Conservation (phyloP, 257 asterid genomes). For the Lycium ferocissimum region DNA sequence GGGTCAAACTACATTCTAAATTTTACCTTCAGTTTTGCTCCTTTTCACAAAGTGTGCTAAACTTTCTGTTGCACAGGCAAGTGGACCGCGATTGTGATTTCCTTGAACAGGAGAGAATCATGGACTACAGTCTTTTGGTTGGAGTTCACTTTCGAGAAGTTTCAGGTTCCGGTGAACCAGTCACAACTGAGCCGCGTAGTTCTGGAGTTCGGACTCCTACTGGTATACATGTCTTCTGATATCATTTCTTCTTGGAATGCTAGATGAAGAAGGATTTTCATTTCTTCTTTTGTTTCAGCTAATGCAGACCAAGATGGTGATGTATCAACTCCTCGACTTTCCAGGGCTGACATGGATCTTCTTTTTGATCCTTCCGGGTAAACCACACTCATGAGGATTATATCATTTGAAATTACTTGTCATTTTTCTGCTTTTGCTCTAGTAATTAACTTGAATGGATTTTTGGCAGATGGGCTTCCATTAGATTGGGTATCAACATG, state of each 20-base stretch:
- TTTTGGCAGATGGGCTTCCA: slow-evolving; percentile 51
- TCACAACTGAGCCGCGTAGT: slow-evolving; percentile 40
- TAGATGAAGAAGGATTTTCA: neutral
- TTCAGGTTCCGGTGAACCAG: slow-evolving; percentile 67
- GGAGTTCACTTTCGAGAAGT: slow-evolving; percentile 85
- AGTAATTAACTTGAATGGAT: neutral
- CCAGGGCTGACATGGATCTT: slow-evolving; percentile 46
- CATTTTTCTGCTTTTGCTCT: neutral
- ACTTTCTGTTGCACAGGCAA: slow-evolving; percentile 63
- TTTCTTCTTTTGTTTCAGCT: slow-evolving; percentile 38
- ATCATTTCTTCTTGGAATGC: neutral
- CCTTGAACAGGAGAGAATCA: slow-evolving; percentile 91
- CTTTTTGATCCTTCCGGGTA: slow-evolving; percentile 52
- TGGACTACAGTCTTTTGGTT: slow-evolving; percentile 92
- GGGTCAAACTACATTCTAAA: neutral
- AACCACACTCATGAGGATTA: neutral
- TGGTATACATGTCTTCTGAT: slow-evolving; percentile 41
- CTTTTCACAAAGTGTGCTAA: slow-evolving; percentile 9
- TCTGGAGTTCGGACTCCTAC: slow-evolving; percentile 40
- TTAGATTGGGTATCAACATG: slow-evolving; percentile 65
- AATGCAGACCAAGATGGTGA: slow-evolving; percentile 43
- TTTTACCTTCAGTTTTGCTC: neutral
- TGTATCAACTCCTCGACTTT: slow-evolving; percentile 42
- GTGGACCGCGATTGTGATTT: slow-evolving; percentile 88
- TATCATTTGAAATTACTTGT: neutral